Percentiles rank a stretch among this genome's conserved stretches.
Conservation (phyloP, 768 basidiomycete genomes). For the Trametopsis cervina region DNA sequence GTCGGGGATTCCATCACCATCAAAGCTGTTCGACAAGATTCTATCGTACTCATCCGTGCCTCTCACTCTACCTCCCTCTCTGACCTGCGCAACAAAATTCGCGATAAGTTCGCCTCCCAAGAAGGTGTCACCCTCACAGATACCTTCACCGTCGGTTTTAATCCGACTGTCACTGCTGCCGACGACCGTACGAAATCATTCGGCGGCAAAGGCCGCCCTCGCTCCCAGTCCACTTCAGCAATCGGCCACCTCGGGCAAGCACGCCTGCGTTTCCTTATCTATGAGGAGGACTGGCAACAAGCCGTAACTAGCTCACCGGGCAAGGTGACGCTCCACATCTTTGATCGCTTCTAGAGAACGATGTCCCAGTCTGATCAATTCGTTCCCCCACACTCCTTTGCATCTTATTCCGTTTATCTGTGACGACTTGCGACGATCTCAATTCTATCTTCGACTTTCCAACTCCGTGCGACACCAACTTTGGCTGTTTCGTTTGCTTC, state of each 20-base stretch:
- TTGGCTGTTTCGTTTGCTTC: too few species aligned
- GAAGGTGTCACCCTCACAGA: conserved; percentile 48
- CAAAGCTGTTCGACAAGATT: conserved; percentile 58
- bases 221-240: conserved; percentile 29
- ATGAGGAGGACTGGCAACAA: conserved; percentile 56
- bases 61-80: conserved; percentile 38
- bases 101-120: conserved; percentile 60
- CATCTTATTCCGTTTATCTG: neutral
- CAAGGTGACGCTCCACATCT: conserved; percentile 54
- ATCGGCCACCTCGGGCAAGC: conserved; percentile 9
- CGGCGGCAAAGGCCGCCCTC: conserved; percentile 19
- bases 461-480: too few species aligned
- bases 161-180: conserved; percentile 28
- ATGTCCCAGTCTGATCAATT: neutral
- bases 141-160: conserved; percentile 49
- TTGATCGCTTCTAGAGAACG: conserved; percentile 18
- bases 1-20: conserved; percentile 34
- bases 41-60: conserved; percentile 56
- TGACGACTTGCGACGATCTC: too few species aligned
- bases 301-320: conserved; percentile 36
- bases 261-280: conserved; percentile 38
- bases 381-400: conserved; percentile 6
- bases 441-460: too few species aligned
- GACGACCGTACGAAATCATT: conserved; percentile 1
- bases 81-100: conserved; percentile 50